Conservation (phyloP, 2,329 filamentous ascomycete genomes). For the Arthrobotrys conoides region DNA sequence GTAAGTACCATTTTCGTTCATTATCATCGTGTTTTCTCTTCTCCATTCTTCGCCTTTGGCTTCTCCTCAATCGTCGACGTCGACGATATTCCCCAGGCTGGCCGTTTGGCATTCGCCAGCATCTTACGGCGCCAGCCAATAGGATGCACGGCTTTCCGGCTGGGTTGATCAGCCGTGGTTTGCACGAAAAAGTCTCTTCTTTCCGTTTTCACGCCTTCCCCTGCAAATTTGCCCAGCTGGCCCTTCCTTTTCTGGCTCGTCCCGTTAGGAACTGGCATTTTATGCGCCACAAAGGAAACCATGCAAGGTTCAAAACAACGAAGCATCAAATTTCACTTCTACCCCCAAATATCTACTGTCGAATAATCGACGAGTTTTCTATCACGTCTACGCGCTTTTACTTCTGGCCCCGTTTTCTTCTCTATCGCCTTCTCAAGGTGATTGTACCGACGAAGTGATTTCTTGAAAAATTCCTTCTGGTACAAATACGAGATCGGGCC, state of each 20-base stretch:
- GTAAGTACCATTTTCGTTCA: conserved; percentile 41
- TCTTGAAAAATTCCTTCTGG: conserved; percentile 30
- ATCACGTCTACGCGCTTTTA: conserved; percentile 46
- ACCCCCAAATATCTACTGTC: conserved; percentile 58
- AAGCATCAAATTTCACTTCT: conserved; percentile 61
- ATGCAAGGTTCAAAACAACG: conserved; percentile 61
- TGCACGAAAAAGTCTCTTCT: conserved; percentile 60
- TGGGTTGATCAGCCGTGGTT: conserved; percentile 58
- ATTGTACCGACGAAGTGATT: conserved; percentile 7
- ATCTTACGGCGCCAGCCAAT: conserved; percentile 43
- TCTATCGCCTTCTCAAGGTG: conserved; percentile 22
- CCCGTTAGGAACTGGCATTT: conserved; percentile 61
- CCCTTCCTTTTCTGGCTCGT: conserved; percentile 61
- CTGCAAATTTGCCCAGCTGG: conserved; percentile 60
- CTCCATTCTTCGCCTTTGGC: not conserved
- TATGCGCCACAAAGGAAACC: conserved; percentile 60
- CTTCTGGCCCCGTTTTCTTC: conserved; percentile 6
- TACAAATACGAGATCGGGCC: conserved; percentile 16
- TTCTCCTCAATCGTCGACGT: conserved; percentile 9
- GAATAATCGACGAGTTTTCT: conserved; percentile 36
- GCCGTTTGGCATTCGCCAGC: conserved; percentile 49
- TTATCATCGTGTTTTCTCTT: conserved; percentile 3
- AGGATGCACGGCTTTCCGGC: conserved; percentile 54
- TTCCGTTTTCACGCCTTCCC: conserved; percentile 60
- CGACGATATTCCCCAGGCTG: conserved; percentile 42